Conservation (phyloP, 192 early-diverging fungal species). For the Coemansia sp. region DNA sequence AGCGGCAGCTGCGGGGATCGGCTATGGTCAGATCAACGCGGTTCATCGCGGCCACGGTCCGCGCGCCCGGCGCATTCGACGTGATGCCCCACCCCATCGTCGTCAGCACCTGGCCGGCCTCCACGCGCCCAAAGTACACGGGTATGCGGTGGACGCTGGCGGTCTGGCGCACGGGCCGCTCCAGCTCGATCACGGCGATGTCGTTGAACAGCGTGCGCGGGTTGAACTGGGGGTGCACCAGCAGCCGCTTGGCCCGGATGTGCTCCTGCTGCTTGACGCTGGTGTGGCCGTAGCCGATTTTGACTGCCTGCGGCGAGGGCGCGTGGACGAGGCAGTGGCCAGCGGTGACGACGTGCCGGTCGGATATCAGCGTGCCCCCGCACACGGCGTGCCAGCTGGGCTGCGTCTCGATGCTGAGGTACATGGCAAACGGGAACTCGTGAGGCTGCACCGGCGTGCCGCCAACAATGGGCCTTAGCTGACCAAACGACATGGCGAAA, state of each 20-base stretch:
- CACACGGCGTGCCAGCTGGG: conserved; percentile 46
- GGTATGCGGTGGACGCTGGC: conserved; percentile 23
- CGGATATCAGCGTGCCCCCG: conserved; percentile 44
- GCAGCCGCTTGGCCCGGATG: background rate
- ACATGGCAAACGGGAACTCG: conserved; percentile 47
- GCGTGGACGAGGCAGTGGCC: conserved; percentile 47
- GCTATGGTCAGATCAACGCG: conserved; percentile 29
- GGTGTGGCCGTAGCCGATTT: conserved; percentile 29
- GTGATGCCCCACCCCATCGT: conserved; percentile 55
- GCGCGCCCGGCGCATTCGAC: conserved; percentile 11
- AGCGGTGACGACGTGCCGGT: conserved; percentile 42
- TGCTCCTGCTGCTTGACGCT: conserved; percentile 11
- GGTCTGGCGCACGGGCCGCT: background rate
- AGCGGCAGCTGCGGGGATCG: conserved; percentile 2
- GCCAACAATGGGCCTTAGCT: conserved; percentile 42
- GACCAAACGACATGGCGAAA: conserved; percentile 32
- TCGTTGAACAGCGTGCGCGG: conserved; percentile 42
- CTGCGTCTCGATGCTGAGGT: conserved; percentile 39
- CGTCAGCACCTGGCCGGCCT: conserved; percentile 11
- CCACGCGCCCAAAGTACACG: conserved; percentile 29
- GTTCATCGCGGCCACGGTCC: conserved; percentile 27
- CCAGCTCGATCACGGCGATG: conserved; percentile 45
- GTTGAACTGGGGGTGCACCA: conserved; percentile 23
- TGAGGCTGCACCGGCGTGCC: conserved; percentile 20
- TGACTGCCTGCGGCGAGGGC: conserved; percentile 6